A percentile compares a stretch with the other conserved stretches of the same genome.
phyloP scores from a whole-genome alignment of 768 basidiomycete genomes.

The Kwoniella bestiolae region DNA sequence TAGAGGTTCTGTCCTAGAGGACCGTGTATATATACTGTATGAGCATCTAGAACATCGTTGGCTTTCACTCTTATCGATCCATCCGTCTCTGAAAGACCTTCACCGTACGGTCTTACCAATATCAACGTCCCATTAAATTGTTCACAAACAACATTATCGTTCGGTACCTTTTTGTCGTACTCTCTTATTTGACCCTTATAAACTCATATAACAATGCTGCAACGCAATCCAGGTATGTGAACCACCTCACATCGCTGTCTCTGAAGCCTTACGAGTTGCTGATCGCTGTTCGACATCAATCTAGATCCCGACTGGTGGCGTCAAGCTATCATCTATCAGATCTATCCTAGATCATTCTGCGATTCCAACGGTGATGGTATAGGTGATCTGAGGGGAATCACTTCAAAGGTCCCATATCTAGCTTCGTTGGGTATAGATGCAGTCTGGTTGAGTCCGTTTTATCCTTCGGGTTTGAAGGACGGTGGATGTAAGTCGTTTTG shows the following conservation, averaged over 20 bases:
- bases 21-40: not conserved
- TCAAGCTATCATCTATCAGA: constrained; percentile 49
- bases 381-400: constrained; percentile 49
- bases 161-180: constrained; percentile 8
- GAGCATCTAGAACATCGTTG: too few relatives aligned
- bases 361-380: constrained; percentile 48
- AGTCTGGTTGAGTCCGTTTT: constrained; percentile 49
- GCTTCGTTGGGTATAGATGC: constrained; percentile 42
- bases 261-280: too few relatives aligned
- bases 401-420: constrained; percentile 42
- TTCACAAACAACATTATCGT: too few relatives aligned
- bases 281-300: not conserved
- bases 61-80: too few relatives aligned
- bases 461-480: constrained; percentile 50
- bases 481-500: constrained; percentile 45
- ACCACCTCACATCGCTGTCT: too few relatives aligned
- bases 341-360: constrained; percentile 51
- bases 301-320: constrained; percentile 49
- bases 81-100: too few relatives aligned
- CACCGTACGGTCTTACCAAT: too few relatives aligned
- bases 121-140: too few relatives aligned
- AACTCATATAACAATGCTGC: constrained; percentile 2
- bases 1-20: not conserved
- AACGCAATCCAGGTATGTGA: constrained; percentile 5
- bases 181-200: not conserved